These are phyloP conservation scores for Gypsophila paniculata DNA, from an alignment of 179 eudicot species.

Conservation along the genomic window DNA sequence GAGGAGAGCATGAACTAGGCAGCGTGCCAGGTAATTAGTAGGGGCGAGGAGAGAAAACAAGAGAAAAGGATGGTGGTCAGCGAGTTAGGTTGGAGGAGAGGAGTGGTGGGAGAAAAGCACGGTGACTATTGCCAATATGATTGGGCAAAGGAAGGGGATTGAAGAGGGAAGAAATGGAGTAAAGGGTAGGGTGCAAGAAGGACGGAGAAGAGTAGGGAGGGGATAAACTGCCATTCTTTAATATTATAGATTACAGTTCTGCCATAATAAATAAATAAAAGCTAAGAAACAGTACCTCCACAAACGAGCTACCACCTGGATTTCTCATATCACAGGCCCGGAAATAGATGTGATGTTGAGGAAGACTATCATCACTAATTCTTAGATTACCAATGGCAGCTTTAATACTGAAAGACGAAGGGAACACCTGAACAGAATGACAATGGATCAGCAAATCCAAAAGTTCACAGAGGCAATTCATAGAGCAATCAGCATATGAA, in stretches of 20 bases:
- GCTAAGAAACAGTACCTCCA: slow-evolving; percentile 52
- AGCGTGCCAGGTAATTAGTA: background rate
- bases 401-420: slow-evolving; percentile 92
- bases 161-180: background rate
- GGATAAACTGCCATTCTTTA: background rate
- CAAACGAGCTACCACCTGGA: slow-evolving; percentile 98
- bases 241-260: background rate
- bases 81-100: background rate
- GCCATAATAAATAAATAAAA: background rate
- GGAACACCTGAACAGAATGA: slow-evolving; percentile 63
- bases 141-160: background rate
- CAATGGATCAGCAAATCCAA: slow-evolving; percentile 5
- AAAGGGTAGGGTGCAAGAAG: background rate
- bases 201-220: background rate
- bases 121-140: background rate
- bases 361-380: slow-evolving; percentile 91
- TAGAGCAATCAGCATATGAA: background rate
- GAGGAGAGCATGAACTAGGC: background rate
- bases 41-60: background rate
- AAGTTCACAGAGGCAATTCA: slow-evolving; percentile 9
- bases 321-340: slow-evolving; percentile 98
- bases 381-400: slow-evolving; percentile 92
- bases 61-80: background rate
- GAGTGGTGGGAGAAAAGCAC: background rate
- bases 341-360: slow-evolving; percentile 61